Evolutionary conservation across 1,139 yeast species (phyloP).

Genomic region (Diutina ranongensis): DNA sequence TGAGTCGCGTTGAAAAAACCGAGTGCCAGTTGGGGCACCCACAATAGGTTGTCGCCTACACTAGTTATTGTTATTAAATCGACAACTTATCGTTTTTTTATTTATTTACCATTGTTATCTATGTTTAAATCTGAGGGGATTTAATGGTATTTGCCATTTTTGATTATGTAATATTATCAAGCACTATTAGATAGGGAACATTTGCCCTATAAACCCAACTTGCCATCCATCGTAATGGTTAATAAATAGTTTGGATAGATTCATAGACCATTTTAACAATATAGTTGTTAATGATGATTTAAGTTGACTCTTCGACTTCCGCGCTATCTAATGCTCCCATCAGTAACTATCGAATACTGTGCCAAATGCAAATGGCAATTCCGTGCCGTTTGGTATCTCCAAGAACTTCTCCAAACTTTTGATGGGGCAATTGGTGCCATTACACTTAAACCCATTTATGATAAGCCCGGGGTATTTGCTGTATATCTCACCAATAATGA

Average conservation of each 20-base stretch:
- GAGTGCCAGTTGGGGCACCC: too few relatives aligned
- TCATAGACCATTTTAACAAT: too few relatives aligned
- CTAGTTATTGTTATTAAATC: too few relatives aligned
- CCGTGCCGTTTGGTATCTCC: constrained; percentile 36
- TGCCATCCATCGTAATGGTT: not conserved
- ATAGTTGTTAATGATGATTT: not conserved
- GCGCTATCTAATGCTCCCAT: constrained; percentile 18
- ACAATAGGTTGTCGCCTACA: too few relatives aligned
- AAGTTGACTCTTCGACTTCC: not conserved
- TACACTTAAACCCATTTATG: constrained; percentile 27
- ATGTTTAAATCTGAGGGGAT: too few relatives aligned
- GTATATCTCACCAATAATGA: constrained; percentile 10
- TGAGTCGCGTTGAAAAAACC: not conserved
- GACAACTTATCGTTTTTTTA: too few relatives aligned
- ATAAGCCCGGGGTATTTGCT: constrained; percentile 28
- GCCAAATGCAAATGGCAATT: constrained; percentile 38
- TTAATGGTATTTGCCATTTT: too few relatives aligned
- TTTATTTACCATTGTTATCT: too few relatives aligned
- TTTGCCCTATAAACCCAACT: not conserved
- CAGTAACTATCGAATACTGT: constrained; percentile 29
- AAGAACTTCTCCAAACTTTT: constrained; percentile 33
- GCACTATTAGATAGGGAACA: not conserved
- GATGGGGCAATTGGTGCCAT: constrained; percentile 22
- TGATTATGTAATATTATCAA: not conserved
- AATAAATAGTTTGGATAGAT: too few relatives aligned